phyloP scores from a whole-genome alignment of 345 rosid genomes.

The Salix suchowensis region DNA sequence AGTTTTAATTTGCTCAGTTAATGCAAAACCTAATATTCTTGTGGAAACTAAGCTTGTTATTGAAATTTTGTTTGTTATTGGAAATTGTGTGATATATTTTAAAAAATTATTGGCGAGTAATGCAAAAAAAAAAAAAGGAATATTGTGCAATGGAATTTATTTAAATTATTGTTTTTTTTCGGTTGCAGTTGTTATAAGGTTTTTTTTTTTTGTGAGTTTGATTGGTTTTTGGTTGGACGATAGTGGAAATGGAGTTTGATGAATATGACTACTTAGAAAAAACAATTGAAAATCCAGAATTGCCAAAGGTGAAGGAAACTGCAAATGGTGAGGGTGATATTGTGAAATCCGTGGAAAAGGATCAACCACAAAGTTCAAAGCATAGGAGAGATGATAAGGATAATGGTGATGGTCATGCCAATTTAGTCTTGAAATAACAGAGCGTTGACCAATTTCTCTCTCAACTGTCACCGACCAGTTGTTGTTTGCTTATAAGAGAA shows the following conservation, averaged over 20 bases:
- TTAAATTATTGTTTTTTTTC: neutral
- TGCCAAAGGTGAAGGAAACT: conserved; percentile 40
- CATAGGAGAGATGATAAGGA: conserved; percentile 50
- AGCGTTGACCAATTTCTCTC: no score
- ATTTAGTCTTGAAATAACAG: no score
- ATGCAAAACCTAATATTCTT: neutral
- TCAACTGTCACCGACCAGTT: no score
- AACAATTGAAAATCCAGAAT: conserved; percentile 70
- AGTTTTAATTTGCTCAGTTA: neutral
- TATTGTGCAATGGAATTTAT: neutral
- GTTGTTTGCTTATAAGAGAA: no score
- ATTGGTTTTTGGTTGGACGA: neutral
- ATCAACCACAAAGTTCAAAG: conserved; percentile 48
- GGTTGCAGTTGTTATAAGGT: neutral
- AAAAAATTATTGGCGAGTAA: neutral
- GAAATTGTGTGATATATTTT: neutral
- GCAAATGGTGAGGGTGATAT: conserved; percentile 52
- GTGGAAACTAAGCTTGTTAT: neutral
- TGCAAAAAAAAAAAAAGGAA: neutral
- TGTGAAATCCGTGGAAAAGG: conserved; percentile 41
- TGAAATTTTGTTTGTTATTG: neutral
- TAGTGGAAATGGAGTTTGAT: conserved; percentile 67
- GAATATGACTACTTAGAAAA: conserved; percentile 94
- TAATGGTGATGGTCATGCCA: conserved; percentile 8
- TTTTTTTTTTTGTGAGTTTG: neutral